A percentile compares a stretch with the other conserved stretches of the same genome.
Evolutionary conservation across 352 stramenopile genomes (phyloP).

Genomic region (Phytophthora brassicae): DNA sequence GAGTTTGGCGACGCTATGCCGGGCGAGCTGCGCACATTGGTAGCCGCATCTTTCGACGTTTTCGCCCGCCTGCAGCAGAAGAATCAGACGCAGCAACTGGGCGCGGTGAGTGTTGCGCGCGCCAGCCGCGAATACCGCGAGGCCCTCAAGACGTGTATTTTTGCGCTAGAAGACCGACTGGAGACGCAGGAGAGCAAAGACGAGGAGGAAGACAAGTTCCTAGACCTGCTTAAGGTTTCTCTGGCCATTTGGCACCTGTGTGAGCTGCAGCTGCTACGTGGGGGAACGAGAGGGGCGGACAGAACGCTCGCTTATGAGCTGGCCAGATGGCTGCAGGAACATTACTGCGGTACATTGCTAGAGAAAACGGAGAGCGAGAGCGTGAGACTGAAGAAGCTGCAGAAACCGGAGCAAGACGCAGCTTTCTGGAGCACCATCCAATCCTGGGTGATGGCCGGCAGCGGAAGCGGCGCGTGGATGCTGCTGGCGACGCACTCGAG

Average conservation of each 20-base stretch:
- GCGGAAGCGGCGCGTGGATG: constrained; percentile 53
- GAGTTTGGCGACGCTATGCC: constrained; percentile 42
- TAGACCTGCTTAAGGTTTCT: constrained; percentile 76
- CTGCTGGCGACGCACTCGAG: constrained; percentile 61
- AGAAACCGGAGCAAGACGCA: constrained; percentile 42
- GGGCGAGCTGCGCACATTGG: constrained; percentile 55
- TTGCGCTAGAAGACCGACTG: constrained; percentile 58
- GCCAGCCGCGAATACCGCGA: constrained; percentile 75
- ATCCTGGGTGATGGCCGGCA: constrained; percentile 51
- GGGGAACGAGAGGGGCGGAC: constrained; percentile 52
- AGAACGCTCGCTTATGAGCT: constrained; percentile 68
- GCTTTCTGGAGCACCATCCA: constrained; percentile 74
- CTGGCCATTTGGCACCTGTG: constrained; percentile 80
- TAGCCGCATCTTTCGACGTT: constrained; percentile 62
- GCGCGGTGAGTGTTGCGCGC: constrained; percentile 20
- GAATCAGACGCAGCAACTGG: constrained; percentile 17
- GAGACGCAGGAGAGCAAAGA: constrained; percentile 22
- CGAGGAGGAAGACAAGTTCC: constrained; percentile 49
- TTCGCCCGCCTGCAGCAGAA: constrained; percentile 41
- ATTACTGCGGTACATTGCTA: constrained; percentile 59
- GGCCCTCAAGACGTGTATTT: constrained; percentile 66
- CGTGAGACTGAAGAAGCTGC: constrained; percentile 37
- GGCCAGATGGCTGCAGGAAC: constrained; percentile 71
- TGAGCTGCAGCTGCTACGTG: constrained; percentile 72
- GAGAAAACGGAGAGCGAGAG: constrained; percentile 56